Evolutionary conservation across 257 asterid species (phyloP).

Genomic region (Linaria vulgaris): DNA sequence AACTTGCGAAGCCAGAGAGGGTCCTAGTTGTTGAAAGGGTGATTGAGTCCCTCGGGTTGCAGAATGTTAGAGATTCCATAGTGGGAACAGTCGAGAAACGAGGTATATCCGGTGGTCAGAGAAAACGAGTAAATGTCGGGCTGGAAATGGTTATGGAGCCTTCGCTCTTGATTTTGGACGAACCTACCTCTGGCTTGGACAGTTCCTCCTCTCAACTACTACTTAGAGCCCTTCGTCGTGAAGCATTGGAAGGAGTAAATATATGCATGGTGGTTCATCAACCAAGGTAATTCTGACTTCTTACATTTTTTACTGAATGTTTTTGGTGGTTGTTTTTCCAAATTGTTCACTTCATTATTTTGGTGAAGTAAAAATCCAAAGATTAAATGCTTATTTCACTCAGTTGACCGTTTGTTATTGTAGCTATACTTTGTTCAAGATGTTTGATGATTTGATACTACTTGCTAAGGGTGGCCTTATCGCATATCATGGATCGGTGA

Average conservation of each 20-base stretch:
- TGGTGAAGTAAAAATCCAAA: neutral
- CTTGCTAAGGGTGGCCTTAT: constrained; percentile 97
- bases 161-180: constrained; percentile 90
- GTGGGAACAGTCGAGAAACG: constrained; percentile 97
- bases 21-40: constrained; percentile 92
- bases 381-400: constrained; percentile 17
- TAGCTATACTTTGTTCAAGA: constrained; percentile 94
- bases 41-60: constrained; percentile 89
- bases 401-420: constrained; percentile 32
- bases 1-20: constrained; percentile 71
- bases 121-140: constrained; percentile 96
- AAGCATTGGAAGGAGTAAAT: constrained; percentile 98
- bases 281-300: constrained; percentile 61
- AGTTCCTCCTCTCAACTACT: constrained; percentile 91
- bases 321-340: too few species aligned
- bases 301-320: too few species aligned
- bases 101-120: constrained; percentile 99
- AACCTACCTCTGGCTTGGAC: constrained; percentile 98
- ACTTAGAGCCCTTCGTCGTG: constrained; percentile 95
- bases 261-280: constrained; percentile 98
- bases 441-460: constrained; percentile 95
- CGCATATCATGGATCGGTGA: constrained; percentile 94
- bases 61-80: constrained; percentile 81
- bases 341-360: too few species aligned
- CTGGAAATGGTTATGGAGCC: constrained; percentile 99